Evolutionary conservation across 176 grass and related monocot genomes (phyloP).

Genomic region (Rhynchospora pubera): DNA sequence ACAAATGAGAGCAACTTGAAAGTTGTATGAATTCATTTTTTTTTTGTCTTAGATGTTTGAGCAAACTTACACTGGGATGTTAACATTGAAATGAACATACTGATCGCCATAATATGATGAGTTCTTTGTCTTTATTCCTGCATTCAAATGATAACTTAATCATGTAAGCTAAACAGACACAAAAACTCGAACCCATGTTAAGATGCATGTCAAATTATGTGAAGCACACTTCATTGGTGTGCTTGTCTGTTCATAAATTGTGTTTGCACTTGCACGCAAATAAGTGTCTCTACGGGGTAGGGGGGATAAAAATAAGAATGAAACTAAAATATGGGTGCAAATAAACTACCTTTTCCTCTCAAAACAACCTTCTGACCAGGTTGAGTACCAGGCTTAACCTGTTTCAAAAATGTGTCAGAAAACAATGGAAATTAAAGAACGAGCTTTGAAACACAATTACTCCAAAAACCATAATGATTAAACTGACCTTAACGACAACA

Average conservation of each 20-base stretch:
- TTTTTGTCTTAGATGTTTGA: background rate
- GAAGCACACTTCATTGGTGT: background rate
- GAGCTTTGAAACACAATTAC: background rate
- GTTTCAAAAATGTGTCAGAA: constrained; percentile 1
- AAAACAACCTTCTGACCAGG: constrained; percentile 94
- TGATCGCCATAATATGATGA: constrained; percentile 62
- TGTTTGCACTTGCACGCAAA: background rate
- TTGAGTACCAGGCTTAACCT: constrained; percentile 93
- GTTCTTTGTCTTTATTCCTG: constrained; percentile 73
- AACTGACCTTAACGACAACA: constrained; percentile 79
- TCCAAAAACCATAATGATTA: background rate
- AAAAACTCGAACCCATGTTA: background rate
- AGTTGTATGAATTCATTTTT: background rate
- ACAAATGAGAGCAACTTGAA: background rate
- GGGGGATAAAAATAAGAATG: background rate
- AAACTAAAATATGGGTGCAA: background rate
- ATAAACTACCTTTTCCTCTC: constrained; percentile 84
- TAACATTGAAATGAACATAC: constrained; percentile 85
- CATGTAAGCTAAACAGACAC: background rate
- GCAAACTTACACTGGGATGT: constrained; percentile 68
- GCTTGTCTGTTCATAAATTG: background rate
- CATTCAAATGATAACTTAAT: background rate
- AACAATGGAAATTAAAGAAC: background rate
- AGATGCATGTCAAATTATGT: background rate
- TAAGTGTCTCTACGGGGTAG: background rate